phyloP scores from a whole-genome alignment of 257 asterid species.

The Solanum sejunctum region DNA sequence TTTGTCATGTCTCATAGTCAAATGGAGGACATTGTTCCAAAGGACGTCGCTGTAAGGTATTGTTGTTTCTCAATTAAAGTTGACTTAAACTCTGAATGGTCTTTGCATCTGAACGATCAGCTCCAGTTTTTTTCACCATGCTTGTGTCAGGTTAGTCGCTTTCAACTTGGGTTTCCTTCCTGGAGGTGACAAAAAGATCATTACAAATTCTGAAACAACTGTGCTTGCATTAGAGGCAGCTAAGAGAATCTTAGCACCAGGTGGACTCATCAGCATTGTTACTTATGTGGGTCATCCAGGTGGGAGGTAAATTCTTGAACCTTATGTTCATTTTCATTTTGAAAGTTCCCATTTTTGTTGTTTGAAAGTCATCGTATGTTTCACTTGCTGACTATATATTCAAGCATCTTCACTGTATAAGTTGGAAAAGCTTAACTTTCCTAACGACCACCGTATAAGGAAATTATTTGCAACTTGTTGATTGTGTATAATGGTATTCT shows the following conservation, averaged over 20 bases:
- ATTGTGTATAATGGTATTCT: background rate
- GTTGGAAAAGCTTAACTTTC: background rate
- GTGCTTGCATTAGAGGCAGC: constrained; percentile 70
- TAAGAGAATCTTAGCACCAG: constrained; percentile 43
- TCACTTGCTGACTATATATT: background rate
- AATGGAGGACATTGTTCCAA: constrained; percentile 74
- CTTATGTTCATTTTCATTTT: background rate
- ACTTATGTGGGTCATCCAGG: constrained; percentile 76
- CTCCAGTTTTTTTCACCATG: background rate
- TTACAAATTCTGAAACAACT: constrained; percentile 58
- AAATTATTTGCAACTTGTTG: background rate
- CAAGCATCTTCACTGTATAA: background rate
- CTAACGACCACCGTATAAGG: background rate
- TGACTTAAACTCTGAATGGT: background rate
- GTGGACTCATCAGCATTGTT: constrained; percentile 79
- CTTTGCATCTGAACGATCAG: background rate
- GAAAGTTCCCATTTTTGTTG: background rate
- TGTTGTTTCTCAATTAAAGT: background rate
- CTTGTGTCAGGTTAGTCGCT: constrained; percentile 55
- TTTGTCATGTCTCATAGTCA: constrained; percentile 69
- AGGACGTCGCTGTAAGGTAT: constrained; percentile 60
- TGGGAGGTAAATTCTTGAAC: constrained; percentile 43
- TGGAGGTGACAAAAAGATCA: constrained; percentile 67
- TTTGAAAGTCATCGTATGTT: background rate
- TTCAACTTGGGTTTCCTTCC: constrained; percentile 98